phyloP scores from a whole-genome alignment of 306 rosid species.

The Oxytropis ochrocephala region DNA sequence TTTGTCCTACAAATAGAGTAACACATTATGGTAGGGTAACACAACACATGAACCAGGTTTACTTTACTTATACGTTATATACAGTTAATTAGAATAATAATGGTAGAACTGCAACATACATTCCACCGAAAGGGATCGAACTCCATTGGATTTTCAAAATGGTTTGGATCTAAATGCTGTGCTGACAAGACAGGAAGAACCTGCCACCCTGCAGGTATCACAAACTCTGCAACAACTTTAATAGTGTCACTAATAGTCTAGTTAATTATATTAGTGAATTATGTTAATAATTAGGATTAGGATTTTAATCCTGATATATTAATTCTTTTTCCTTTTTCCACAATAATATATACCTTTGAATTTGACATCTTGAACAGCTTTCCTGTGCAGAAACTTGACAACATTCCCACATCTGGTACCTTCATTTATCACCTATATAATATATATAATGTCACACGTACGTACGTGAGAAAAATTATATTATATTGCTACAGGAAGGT shows the following conservation, averaged over 20 bases:
- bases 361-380: constrained; percentile 38
- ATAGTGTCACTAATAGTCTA: neutral
- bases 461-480: neutral
- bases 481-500: neutral
- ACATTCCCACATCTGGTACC: constrained; percentile 81
- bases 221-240: constrained; percentile 29
- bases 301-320: too few species aligned
- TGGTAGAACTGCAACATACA: constrained; percentile 32
- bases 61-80: neutral
- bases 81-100: neutral
- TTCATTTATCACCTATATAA: constrained; percentile 55
- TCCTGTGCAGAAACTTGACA: constrained; percentile 51
- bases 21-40: neutral
- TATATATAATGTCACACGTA: neutral
- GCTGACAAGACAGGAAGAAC: constrained; percentile 68
- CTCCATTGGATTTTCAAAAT: constrained; percentile 46
- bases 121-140: constrained; percentile 77
- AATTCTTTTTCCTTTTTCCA: too few species aligned
- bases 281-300: too few species aligned
- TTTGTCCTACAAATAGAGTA: constrained; percentile 38
- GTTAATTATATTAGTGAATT: too few species aligned
- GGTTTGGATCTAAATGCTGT: constrained; percentile 52
- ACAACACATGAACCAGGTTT: neutral
- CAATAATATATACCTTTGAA: constrained; percentile 37
- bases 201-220: constrained; percentile 78